A percentile compares a stretch with the other conserved stretches of the same genome.
Conservation (phyloP, 2,329 filamentous ascomycete genomes). For the Diaporthe velutina region DNA sequence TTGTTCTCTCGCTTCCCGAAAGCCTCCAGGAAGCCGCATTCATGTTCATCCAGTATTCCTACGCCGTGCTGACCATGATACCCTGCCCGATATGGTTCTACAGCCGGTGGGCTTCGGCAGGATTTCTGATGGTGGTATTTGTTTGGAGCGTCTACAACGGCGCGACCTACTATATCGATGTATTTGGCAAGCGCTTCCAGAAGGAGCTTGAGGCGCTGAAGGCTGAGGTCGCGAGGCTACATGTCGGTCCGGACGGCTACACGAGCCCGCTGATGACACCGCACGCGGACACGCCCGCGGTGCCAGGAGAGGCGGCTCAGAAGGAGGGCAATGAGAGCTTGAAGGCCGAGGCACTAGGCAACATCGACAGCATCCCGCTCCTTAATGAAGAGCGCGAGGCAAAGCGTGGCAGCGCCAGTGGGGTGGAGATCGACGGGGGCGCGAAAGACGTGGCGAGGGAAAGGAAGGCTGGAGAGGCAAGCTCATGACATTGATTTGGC, state of each 20-base stretch:
- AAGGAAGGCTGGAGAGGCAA: constrained; percentile 54
- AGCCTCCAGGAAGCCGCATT: constrained; percentile 88
- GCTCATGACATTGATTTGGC: not conserved
- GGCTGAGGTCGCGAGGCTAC: constrained; percentile 90
- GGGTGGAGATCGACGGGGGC: constrained; percentile 54
- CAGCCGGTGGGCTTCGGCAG: constrained; percentile 82
- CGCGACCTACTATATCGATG: constrained; percentile 97
- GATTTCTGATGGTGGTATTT: constrained; percentile 87
- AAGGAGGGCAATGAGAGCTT: constrained; percentile 40
- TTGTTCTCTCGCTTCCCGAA: constrained; percentile 84
- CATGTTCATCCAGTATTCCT: constrained; percentile 95
- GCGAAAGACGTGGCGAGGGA: constrained; percentile 62
- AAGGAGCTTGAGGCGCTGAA: constrained; percentile 93
- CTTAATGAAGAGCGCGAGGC: constrained; percentile 61
- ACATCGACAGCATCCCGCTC: constrained; percentile 69
- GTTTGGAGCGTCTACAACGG: constrained; percentile 97
- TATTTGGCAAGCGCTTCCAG: constrained; percentile 96
- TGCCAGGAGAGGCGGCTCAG: not conserved
- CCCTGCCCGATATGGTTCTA: constrained; percentile 97
- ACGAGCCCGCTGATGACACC: constrained; percentile 55
- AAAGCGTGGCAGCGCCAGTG: constrained; percentile 32
- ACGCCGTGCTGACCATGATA: constrained; percentile 92
- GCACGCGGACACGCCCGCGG: constrained; percentile 43
- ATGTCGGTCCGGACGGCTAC: constrained; percentile 68
- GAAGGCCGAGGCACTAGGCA: constrained; percentile 39